Evolutionary conservation across 495 filamentous ascomycete species (phyloP).

Genomic region (Trichocladium uniseriatum): DNA sequence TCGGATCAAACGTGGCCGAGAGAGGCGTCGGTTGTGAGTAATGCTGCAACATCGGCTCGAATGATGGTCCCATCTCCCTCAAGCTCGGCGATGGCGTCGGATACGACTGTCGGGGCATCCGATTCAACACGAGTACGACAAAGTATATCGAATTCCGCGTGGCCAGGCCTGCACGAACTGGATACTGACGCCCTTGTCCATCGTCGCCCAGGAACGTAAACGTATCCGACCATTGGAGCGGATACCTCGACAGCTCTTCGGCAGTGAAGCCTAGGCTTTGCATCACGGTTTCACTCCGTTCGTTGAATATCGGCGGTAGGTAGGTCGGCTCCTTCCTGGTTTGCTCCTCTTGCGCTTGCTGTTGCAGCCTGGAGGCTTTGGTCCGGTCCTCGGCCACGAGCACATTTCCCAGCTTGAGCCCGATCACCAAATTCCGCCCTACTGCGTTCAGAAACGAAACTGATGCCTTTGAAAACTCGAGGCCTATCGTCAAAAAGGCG

Average conservation of each 20-base stretch:
- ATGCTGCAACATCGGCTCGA: slow-evolving; percentile 31
- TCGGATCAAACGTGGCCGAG: slow-evolving; percentile 34
- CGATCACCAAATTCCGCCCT: slow-evolving; percentile 31
- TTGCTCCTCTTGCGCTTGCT: slow-evolving; percentile 40
- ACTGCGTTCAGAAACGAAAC: slow-evolving; percentile 43
- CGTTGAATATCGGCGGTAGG: slow-evolving; percentile 45
- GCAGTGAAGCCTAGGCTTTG: slow-evolving; percentile 37
- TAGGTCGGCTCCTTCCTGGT: slow-evolving; percentile 43
- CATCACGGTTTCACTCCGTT: slow-evolving; percentile 41
- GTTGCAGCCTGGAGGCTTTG: slow-evolving; percentile 39
- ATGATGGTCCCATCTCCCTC: slow-evolving; percentile 37
- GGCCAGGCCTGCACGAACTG: slow-evolving; percentile 39
- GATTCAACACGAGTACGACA: slow-evolving; percentile 37
- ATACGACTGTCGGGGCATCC: slow-evolving; percentile 27
- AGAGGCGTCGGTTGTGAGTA: slow-evolving; percentile 36
- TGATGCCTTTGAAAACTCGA: slow-evolving; percentile 48
- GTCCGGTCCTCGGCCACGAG: slow-evolving; percentile 41
- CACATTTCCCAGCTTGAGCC: slow-evolving; percentile 41
- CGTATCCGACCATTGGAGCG: slow-evolving; percentile 39
- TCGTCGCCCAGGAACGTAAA: slow-evolving; percentile 41
- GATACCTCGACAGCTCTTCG: slow-evolving; percentile 38
- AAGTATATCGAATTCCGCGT: slow-evolving; percentile 47
- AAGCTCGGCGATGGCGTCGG: slow-evolving; percentile 40
- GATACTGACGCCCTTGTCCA: slow-evolving; percentile 34
- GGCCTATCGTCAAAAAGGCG: slow-evolving; percentile 46